Percentiles rank a stretch among this genome's conserved stretches.
Conservation (phyloP, 1,284 basidiomycete species). For the Trichosporon sp. region DNA sequence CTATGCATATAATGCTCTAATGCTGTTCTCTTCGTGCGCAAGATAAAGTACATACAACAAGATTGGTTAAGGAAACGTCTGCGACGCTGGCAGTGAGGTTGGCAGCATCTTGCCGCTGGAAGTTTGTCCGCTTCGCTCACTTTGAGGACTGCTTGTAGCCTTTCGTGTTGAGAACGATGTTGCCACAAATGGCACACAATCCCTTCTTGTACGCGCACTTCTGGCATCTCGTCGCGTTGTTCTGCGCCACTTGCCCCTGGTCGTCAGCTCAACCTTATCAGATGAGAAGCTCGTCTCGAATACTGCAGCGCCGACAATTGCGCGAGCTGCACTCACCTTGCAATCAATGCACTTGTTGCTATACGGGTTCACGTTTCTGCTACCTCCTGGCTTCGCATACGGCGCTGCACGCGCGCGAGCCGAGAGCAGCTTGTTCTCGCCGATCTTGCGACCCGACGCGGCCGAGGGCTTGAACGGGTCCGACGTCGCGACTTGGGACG, state of each 20-base stretch:
- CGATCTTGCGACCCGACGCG: slow-evolving; percentile 50
- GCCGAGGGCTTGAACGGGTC: slow-evolving; percentile 49
- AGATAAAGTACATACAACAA: too few relatives aligned
- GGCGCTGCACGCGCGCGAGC: slow-evolving; percentile 47
- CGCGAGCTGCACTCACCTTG: slow-evolving; percentile 41
- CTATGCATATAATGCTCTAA: slow-evolving; percentile 14
- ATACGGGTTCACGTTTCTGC: slow-evolving; percentile 46
- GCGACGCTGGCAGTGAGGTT: too few relatives aligned
- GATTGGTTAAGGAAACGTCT: too few relatives aligned
- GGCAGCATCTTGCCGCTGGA: too few relatives aligned
- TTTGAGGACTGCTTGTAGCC: slow-evolving; percentile 52
- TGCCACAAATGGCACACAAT: slow-evolving; percentile 56
- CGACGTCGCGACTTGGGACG: slow-evolving; percentile 49
- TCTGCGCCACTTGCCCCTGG: slow-evolving; percentile 49
- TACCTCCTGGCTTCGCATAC: slow-evolving; percentile 46
- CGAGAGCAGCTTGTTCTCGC: slow-evolving; percentile 57
- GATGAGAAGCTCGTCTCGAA: too few relatives aligned
- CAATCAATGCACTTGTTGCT: slow-evolving; percentile 57
- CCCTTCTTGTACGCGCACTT: slow-evolving; percentile 58
- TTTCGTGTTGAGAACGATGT: slow-evolving; percentile 49
- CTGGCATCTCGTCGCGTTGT: slow-evolving; percentile 55
- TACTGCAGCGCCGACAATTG: not conserved
- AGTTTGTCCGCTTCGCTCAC: slow-evolving; percentile 25
- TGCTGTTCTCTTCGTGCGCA: not conserved
- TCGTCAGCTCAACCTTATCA: slow-evolving; percentile 19